Conservation (phyloP, 1,284 basidiomycete genomes). For the Cutaneotrichosporon mucoides region DNA sequence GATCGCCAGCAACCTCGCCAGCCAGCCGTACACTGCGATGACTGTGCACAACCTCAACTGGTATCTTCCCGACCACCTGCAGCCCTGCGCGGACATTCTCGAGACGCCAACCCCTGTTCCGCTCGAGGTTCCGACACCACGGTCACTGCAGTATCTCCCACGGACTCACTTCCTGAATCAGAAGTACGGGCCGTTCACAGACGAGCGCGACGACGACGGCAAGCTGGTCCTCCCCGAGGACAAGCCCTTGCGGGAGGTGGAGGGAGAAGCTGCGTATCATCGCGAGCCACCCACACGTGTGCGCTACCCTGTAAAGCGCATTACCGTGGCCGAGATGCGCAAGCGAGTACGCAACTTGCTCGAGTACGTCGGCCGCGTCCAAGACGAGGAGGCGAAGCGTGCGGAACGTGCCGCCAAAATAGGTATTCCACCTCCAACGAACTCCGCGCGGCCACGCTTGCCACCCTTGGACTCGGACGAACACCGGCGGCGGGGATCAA, state of each 20-base stretch:
- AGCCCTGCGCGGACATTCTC: slow-evolving; percentile 78
- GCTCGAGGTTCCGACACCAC: slow-evolving; percentile 60
- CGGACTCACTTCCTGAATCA: slow-evolving; percentile 39
- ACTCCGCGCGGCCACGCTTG: slow-evolving; percentile 9
- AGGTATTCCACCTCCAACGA: slow-evolving; percentile 42
- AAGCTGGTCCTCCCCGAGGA: slow-evolving; percentile 33
- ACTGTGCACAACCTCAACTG: slow-evolving; percentile 57
- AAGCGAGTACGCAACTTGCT: slow-evolving; percentile 87
- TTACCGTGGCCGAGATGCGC: slow-evolving; percentile 94
- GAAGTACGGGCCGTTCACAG: slow-evolving; percentile 36
- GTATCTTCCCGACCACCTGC: slow-evolving; percentile 90
- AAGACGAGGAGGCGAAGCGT: slow-evolving; percentile 69
- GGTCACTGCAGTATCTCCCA: slow-evolving; percentile 29
- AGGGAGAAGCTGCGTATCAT: slow-evolving; percentile 46
- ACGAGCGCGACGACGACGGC: slow-evolving; percentile 33
- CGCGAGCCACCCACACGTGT: slow-evolving; percentile 86
- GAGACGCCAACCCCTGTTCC: slow-evolving; percentile 70
- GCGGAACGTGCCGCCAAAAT: slow-evolving; percentile 64
- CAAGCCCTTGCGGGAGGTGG: slow-evolving; percentile 24
- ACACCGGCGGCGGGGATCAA: slow-evolving; percentile 7
- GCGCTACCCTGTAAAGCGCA: slow-evolving; percentile 88
- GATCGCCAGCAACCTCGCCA: slow-evolving; percentile 31
- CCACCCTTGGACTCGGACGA: slow-evolving; percentile 12
- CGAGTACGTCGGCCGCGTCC: slow-evolving; percentile 68
- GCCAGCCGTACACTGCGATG: slow-evolving; percentile 26